phyloP scores from a whole-genome alignment of 2,329 filamentous ascomycete genomes.

The Penicillium sp. region DNA sequence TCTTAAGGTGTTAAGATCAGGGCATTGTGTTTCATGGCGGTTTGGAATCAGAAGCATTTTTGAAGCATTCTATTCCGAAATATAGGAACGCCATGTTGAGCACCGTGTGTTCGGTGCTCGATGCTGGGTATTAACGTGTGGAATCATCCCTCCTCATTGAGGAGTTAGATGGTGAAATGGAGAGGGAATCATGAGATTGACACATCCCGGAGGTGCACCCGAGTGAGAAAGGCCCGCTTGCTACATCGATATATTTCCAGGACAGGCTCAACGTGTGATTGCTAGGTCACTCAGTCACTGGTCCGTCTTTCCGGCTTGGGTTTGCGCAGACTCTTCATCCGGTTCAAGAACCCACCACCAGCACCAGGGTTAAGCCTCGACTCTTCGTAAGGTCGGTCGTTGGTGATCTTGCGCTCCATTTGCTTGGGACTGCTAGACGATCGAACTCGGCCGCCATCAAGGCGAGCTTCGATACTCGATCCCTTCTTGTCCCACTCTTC shows the following conservation, averaged over 20 bases:
- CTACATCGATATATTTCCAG: not conserved
- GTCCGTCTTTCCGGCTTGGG: constrained; percentile 43
- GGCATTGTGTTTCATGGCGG: constrained; percentile 2
- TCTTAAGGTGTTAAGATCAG: not conserved
- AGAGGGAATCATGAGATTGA: not conserved
- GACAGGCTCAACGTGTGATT: not conserved
- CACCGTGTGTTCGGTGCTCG: constrained; percentile 17
- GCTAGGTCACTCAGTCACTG: constrained; percentile 24
- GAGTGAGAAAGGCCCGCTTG: not conserved
- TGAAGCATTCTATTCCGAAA: constrained; percentile 16
- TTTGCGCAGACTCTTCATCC: constrained; percentile 77
- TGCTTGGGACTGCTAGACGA: constrained; percentile 62
- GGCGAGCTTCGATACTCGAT: constrained; percentile 52
- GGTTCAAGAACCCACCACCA: constrained; percentile 68
- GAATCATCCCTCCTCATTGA: constrained; percentile 20
- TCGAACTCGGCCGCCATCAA: constrained; percentile 38
- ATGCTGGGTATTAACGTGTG: constrained; percentile 29
- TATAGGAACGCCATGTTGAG: constrained; percentile 24
- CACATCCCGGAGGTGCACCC: not conserved
- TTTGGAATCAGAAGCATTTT: not conserved
- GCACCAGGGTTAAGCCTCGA: constrained; percentile 48
- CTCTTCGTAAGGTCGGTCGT: constrained; percentile 49
- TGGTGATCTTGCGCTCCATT: constrained; percentile 65
- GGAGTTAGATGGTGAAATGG: not conserved
- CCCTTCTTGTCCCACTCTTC: constrained; percentile 65